Evolutionary conservation across 768 basidiomycete genomes (phyloP), one percentile per base, ranked within the genome.

Genomic region (Agrocybe praecox): DNA sequence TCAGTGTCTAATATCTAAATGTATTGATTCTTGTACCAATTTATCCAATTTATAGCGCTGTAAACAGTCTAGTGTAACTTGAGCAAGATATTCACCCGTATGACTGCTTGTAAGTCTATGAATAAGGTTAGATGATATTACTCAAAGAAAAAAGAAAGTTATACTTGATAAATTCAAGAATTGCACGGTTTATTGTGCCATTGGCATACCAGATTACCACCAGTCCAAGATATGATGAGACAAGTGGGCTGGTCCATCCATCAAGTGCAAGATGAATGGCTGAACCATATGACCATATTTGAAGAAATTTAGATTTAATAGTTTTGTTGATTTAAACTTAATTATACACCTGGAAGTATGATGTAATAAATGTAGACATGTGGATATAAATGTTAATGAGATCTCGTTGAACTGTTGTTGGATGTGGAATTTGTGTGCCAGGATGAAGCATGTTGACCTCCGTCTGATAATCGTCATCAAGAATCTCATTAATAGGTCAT

Each of bases 151-250:
- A 36, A 55, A 56, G 6, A 32, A 52, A 14, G 5, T 22, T 50
- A 49, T 53, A 74, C 72, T 64, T 49, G 15, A 73, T 67, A 55
- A 75, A 76, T 46, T 75, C 74, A 2, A 76, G 62, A 21, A 71
- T 64, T 6, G 64, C 52, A 8, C 62, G 64, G 49, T 69, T 66
- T 12, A 74, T 69, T 14, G 40, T 34, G 2, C 74, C 72, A 15
- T 62, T 29, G 1, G 57, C 57, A 61, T 57, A 65, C 74, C 67
- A 69, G 11, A 65, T 49, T 17, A 76, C 54, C 19, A 71, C 71
- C 40, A 73, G 52, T 2, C 73, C 71, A 15, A 74, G 67, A 52
- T 67, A 73, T 7, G 68, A 67, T 9, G 59, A 50, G 0, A 58
- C 59, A 21, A 70, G 49, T 11, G 72, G 72, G 15, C 67, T 61